These are phyloP conservation scores for Paracoccidioides brasiliensis DNA, from an alignment of 2,329 filamentous ascomycete genomes.

Conservation along the genomic window DNA sequence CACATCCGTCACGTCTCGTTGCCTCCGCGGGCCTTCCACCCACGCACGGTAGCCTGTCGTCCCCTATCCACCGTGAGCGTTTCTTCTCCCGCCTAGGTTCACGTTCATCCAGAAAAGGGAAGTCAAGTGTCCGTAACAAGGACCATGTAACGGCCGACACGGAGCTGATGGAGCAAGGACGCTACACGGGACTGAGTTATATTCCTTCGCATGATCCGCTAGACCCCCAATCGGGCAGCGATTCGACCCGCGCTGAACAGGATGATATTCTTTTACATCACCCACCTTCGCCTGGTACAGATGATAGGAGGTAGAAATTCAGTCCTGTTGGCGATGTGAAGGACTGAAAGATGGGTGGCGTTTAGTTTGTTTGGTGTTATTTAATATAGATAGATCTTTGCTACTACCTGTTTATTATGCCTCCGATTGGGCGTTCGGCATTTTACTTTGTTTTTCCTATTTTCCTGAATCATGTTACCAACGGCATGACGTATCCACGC, in stretches of 20 bases:
- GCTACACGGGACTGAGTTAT: conserved; percentile 24
- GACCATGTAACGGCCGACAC: conserved; percentile 18
- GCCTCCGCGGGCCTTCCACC: background rate
- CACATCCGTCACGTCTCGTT: conserved; percentile 12
- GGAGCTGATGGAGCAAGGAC: conserved; percentile 36
- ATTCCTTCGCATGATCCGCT: background rate
- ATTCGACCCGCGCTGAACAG: conserved; percentile 12
- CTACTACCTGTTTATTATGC: too few species aligned
- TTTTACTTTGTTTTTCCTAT: background rate
- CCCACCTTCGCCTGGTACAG: background rate
- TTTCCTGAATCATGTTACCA: background rate
- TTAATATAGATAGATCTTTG: too few species aligned
- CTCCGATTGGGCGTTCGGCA: too few species aligned
- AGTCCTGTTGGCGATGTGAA: background rate
- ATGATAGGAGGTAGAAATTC: background rate
- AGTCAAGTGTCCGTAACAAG: background rate
- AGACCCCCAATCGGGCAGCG: conserved; percentile 13
- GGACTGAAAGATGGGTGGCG: background rate
- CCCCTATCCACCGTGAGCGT: conserved; percentile 42
- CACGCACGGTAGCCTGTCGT: conserved; percentile 18
- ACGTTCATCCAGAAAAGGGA: conserved; percentile 10
- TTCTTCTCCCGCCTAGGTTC: conserved; percentile 44
- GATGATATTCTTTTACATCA: conserved; percentile 2
- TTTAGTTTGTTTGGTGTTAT: too few species aligned
- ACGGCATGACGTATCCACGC: background rate